Evolutionary conservation across 345 rosid species (phyloP).

Genomic region (Raphanus raphanistrum): DNA sequence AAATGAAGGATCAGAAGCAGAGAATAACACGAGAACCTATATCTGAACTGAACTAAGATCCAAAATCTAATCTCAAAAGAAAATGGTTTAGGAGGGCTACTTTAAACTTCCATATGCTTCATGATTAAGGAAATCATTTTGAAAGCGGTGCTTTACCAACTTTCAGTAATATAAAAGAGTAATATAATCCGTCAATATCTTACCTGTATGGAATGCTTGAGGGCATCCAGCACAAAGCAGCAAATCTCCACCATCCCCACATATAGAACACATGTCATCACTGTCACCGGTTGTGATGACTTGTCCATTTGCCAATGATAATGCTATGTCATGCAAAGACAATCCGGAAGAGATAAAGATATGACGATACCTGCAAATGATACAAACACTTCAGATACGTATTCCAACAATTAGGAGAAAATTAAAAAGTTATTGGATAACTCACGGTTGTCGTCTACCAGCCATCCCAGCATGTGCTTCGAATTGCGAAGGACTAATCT

Average conservation of each 20-base stretch:
- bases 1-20: constrained; percentile 22
- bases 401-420: constrained; percentile 17
- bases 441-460: constrained; percentile 99
- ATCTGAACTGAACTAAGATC: not conserved
- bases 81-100: not conserved
- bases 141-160: not conserved
- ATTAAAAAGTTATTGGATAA: constrained; percentile 26
- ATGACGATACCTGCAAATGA: constrained; percentile 76
- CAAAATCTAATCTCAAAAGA: not conserved
- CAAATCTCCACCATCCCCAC: constrained; percentile 86
- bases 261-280: constrained; percentile 85
- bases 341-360: constrained; percentile 78
- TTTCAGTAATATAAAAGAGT: not conserved
- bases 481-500: constrained; percentile 99
- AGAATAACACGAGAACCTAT: not conserved
- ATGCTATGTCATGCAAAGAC: constrained; percentile 93
- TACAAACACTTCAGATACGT: constrained; percentile 5
- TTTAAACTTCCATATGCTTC: not conserved
- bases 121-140: not conserved
- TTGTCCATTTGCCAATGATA: constrained; percentile 79
- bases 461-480: constrained; percentile 99
- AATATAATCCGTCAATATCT: not conserved
- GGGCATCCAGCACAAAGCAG: constrained; percentile 80
- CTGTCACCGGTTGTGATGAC: constrained; percentile 60
- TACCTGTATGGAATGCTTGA: constrained; percentile 84